Base-by-base conservation (phyloP, 2,329 filamentous ascomycete species). In the Bipolaris bicolor region DNA sequence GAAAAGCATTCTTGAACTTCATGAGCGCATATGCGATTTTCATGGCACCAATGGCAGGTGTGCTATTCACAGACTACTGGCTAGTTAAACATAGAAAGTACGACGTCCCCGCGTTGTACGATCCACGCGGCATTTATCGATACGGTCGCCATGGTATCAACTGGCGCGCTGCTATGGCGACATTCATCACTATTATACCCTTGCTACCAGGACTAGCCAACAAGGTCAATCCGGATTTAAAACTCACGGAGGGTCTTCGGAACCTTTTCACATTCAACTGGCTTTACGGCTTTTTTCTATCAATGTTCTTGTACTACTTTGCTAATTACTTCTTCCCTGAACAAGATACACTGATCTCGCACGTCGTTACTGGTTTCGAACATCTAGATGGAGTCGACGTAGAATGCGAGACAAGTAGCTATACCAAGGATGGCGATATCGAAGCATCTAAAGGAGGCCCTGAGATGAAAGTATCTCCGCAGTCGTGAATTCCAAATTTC, bases 261-360 rank as follows among this genome's bases (percentile, higher is more conserved):
- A 36, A 70, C 63, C 18, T 60, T 50, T 77, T 76, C 43, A 68
- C 77, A 6, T 77, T 73, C 62, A 75, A 76, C 4, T 79, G 77
- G 61, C 71, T 65, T 3, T 71, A 68, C 36, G 73, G 75, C 0
- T 76, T 77, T 47, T 55, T 52, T 31, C 31, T 62, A 6, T 60
- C 57, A 7, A 52, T 60, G 1, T 48, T 71, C 4, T 50, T 74
- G 4, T 78, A 78, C 48, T 58, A 47, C 13, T 37, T 59, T 1
- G 60, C 76, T 20, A 69, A 64, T 26, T 57, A 71, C 40, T 70
- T 77, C 59, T 77, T 72, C 51, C 76, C 76, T 1, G 67, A 66
- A 5, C 55, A 61, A 5, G 63, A 69, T 29, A 75, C 76, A 0
- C 57, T 76, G 16, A 74, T 79, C 44, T 36, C 51, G 13, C 50